Evolutionary conservation across 768 basidiomycete species (phyloP).

Genomic region (Collybia sordida): DNA sequence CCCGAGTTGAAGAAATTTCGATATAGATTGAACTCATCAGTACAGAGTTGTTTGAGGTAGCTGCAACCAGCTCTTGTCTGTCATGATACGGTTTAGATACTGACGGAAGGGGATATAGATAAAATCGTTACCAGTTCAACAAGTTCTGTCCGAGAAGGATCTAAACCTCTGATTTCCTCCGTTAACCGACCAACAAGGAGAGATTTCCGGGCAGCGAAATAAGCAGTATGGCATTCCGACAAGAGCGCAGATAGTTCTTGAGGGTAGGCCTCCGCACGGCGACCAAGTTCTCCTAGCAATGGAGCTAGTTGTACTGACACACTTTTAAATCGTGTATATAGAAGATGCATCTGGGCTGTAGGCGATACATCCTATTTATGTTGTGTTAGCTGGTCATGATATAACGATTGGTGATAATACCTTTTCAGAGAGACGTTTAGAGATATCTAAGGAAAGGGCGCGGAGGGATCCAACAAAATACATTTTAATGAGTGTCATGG

Average conservation of each 20-base stretch:
- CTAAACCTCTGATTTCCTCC: constrained; percentile 81
- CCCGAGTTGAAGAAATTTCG: constrained; percentile 86
- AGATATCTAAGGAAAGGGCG: constrained; percentile 76
- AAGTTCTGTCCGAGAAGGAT: constrained; percentile 77
- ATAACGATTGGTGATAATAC: constrained; percentile 28
- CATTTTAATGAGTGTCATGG: constrained; percentile 98
- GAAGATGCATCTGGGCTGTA: constrained; percentile 78
- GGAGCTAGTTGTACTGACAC: constrained; percentile 73
- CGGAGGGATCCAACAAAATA: constrained; percentile 87
- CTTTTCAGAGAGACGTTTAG: constrained; percentile 73
- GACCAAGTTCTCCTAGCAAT: constrained; percentile 82
- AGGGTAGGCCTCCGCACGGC: constrained; percentile 71
- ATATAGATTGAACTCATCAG: constrained; percentile 86
- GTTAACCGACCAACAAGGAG: constrained; percentile 73
- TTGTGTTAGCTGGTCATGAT: not conserved
- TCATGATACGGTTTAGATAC: constrained; percentile 2
- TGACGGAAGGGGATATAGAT: no score
- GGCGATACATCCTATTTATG: constrained; percentile 64
- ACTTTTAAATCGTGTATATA: constrained; percentile 86
- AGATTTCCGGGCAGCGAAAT: constrained; percentile 70
- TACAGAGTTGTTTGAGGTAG: constrained; percentile 89
- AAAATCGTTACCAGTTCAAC: constrained; percentile 71
- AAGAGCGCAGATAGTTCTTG: constrained; percentile 83
- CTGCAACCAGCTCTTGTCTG: constrained; percentile 91
- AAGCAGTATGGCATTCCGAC: constrained; percentile 84